phyloP scores from a whole-genome alignment of 805 yeast genomes.

The Barnettozyma sucrosica region DNA sequence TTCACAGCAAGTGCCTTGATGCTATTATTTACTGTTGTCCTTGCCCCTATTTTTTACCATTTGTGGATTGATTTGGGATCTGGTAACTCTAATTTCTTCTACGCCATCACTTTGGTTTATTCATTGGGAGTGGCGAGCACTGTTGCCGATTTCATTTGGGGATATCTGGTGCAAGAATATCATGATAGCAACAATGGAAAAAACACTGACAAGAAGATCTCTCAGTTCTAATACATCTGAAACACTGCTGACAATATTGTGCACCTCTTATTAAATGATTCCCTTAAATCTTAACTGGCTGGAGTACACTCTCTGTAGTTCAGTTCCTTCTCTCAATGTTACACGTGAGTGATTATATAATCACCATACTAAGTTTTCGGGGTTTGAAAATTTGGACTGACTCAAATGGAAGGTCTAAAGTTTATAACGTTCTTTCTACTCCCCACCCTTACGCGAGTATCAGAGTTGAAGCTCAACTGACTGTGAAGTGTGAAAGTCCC shows the following conservation, averaged over 20 bases:
- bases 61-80: constrained; percentile 92
- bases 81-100: constrained; percentile 94
- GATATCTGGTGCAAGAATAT: constrained; percentile 26
- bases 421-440: too few relatives aligned
- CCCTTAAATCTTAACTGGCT: too few relatives aligned
- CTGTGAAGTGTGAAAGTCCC: not conserved
- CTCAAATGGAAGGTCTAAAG: not conserved
- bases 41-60: constrained; percentile 87
- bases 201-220: constrained; percentile 5
- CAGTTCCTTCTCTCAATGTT: too few relatives aligned
- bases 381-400: not conserved
- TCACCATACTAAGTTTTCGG: not conserved
- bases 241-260: too few relatives aligned
- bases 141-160: constrained; percentile 78
- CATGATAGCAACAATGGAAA: constrained; percentile 8
- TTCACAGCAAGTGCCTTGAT: constrained; percentile 46
- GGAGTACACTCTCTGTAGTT: too few relatives aligned
- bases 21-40: constrained; percentile 50
- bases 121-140: constrained; percentile 63
- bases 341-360: not conserved
- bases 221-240: constrained; percentile 6
- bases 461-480: not conserved
- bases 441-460: not conserved
- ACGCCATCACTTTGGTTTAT: constrained; percentile 84
- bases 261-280: too few relatives aligned